Evolutionary conservation across 257 asterid species (phyloP), one percentile per base, ranked within the genome.

Genomic region (Agastache rugosa): DNA sequence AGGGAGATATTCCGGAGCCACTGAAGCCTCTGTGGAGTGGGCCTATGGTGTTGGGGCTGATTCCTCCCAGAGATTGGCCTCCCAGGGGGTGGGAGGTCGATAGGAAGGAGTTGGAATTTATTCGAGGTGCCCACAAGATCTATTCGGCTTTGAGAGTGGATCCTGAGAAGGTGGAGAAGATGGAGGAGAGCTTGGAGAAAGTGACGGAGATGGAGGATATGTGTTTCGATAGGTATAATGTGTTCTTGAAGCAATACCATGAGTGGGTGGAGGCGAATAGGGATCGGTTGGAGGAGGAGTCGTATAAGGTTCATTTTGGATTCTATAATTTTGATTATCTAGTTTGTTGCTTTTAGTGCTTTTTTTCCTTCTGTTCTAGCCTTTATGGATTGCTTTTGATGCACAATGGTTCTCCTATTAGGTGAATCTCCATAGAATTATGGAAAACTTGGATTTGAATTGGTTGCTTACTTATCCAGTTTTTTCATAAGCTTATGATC

Each of bases 11-110:
- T 71, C 94, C 96, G 5, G 94, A 90, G 56, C 92, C 92, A 6
- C 68, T 93, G 72, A 80, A 77, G 79, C 87, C 97, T 34, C 12
- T 29, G 62, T 93, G 98, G 97, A 80, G 88, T 20, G 98, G 97
- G 72, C 96, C 97, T 0, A 27, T 90, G 83, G 93, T 88, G 82
- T 77, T 93, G 72, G 85, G 90, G 1, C 84, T 83, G 14, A 87
- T 93, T 60, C 93, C 98, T 0, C 98, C 98, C 0, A 75, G 98
- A 79, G 98, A 93, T 29, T 93, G 98, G 98, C 98, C 98, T 12
- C 98, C 97, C 8, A 83, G 91, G 17, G 98, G 96, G 61, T 93
- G 98, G 98, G 82, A 79, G 82, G 97, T 91, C 72, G 93, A 93
- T 67, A 90, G 51, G 86, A 75, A 83, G 79, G 97, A 93, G 37